Percentiles rank a stretch among this genome's conserved stretches.
These are phyloP conservation scores for Wickerhamiella azyma DNA, from an alignment of 805 yeast species.

Conservation along the genomic window DNA sequence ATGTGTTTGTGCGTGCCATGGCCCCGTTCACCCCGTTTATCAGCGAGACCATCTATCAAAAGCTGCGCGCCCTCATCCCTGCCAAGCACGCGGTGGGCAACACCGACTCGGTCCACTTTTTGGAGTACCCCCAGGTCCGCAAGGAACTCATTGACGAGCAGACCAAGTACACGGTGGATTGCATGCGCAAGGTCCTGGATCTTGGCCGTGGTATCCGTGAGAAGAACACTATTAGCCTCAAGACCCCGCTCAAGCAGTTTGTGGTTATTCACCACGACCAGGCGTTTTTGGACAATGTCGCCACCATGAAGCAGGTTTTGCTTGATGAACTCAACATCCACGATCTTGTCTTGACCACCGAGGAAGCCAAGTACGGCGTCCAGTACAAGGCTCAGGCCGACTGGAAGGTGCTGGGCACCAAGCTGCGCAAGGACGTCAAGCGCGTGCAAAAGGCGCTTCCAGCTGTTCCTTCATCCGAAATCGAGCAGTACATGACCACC, in stretches of 20 bases:
- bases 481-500: slow-evolving; percentile 52
- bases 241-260: slow-evolving; percentile 83
- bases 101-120: slow-evolving; percentile 79
- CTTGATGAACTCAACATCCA: slow-evolving; percentile 87
- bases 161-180: slow-evolving; percentile 74
- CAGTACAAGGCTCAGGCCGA: slow-evolving; percentile 92
- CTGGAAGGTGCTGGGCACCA: slow-evolving; percentile 98
- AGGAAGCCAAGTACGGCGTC: slow-evolving; percentile 84
- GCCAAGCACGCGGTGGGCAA: slow-evolving; percentile 39
- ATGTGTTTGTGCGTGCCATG: slow-evolving; percentile 86
- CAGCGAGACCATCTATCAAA: slow-evolving; percentile 77
- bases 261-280: slow-evolving; percentile 74
- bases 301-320: slow-evolving; percentile 63
- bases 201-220: slow-evolving; percentile 94
- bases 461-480: slow-evolving; percentile 62
- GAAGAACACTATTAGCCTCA: slow-evolving; percentile 82
- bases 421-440: slow-evolving; percentile 85
- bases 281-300: slow-evolving; percentile 61
- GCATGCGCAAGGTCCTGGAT: slow-evolving; percentile 96
- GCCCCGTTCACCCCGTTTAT: slow-evolving; percentile 98
- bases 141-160: slow-evolving; percentile 66
- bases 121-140: slow-evolving; percentile 76
- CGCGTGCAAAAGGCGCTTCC: slow-evolving; percentile 93
- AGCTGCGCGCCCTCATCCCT: slow-evolving; percentile 40
- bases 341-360: slow-evolving; percentile 72